A percentile compares a stretch with the other conserved stretches of the same genome.
These are phyloP conservation scores for Aspergillus fijiensis DNA, from an alignment of 2,329 filamentous ascomycete species.

Conservation along the genomic window DNA sequence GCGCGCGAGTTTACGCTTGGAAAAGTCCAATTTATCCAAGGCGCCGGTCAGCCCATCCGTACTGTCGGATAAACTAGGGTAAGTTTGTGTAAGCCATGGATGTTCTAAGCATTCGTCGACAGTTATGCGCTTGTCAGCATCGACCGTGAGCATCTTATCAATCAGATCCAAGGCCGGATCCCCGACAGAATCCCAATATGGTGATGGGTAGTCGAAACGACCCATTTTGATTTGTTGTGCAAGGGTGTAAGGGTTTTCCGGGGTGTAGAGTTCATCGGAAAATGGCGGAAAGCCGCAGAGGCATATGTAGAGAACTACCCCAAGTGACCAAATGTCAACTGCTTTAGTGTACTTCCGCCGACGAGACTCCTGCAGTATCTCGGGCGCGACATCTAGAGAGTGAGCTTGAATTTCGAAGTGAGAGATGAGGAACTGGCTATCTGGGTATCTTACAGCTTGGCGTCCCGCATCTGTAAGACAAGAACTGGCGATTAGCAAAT, in stretches of 20 bases:
- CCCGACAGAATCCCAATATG: slow-evolving; percentile 89
- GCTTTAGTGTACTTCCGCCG: slow-evolving; percentile 89
- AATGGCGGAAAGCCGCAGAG: slow-evolving; percentile 96
- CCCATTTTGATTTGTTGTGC: slow-evolving; percentile 88
- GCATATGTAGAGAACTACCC: slow-evolving; percentile 97
- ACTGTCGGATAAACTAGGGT: slow-evolving; percentile 70
- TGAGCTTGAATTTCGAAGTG: slow-evolving; percentile 12
- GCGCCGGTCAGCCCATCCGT: slow-evolving; percentile 91
- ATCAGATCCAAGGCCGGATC: slow-evolving; percentile 90
- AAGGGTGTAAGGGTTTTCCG: slow-evolving; percentile 80
- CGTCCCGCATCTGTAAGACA: slow-evolving; percentile 67
- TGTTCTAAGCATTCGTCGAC: slow-evolving; percentile 89
- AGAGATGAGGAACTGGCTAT: slow-evolving; percentile 12
- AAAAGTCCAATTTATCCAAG: slow-evolving; percentile 77
- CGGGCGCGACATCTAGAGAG: slow-evolving; percentile 75
- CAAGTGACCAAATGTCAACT: slow-evolving; percentile 94
- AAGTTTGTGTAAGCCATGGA: slow-evolving; percentile 74
- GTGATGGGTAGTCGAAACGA: slow-evolving; percentile 89
- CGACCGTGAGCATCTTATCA: slow-evolving; percentile 88
- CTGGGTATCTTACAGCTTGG: slow-evolving; percentile 68
- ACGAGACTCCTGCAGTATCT: slow-evolving; percentile 80
- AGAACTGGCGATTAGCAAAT: slow-evolving; percentile 13
- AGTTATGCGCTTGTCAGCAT: slow-evolving; percentile 78
- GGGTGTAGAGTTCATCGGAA: slow-evolving; percentile 83
- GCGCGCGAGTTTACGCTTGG: slow-evolving; percentile 72